These are phyloP conservation scores for Pleurotus pulmonarius DNA, from an alignment of 768 basidiomycete species.

Conservation along the genomic window DNA sequence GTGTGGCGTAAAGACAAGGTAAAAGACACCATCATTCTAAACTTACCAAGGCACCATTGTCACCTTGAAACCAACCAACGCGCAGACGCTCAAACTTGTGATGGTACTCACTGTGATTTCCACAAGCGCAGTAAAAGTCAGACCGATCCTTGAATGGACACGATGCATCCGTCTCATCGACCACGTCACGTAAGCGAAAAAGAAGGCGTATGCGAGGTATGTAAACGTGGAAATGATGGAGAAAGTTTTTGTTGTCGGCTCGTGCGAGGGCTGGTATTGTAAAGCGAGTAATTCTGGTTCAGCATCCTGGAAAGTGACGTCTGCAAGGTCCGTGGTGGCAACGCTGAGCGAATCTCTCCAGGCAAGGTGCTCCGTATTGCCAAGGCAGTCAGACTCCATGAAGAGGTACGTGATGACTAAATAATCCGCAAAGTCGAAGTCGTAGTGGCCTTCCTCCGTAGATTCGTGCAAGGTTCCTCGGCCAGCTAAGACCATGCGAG, in stretches of 20 bases:
- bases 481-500: slow-evolving; percentile 76
- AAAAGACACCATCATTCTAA: background rate
- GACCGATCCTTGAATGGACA: slow-evolving; percentile 86
- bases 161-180: slow-evolving; percentile 75
- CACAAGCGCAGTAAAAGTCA: slow-evolving; percentile 90
- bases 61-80: slow-evolving; percentile 82
- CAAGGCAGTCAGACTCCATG: slow-evolving; percentile 67
- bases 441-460: slow-evolving; percentile 25
- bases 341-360: slow-evolving; percentile 57
- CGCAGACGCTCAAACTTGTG: slow-evolving; percentile 90
- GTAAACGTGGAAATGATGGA: slow-evolving; percentile 67
- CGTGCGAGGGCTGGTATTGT: slow-evolving; percentile 46
- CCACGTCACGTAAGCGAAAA: slow-evolving; percentile 72
- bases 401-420: slow-evolving; percentile 84
- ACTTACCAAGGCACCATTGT: slow-evolving; percentile 87
- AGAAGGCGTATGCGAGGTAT: slow-evolving; percentile 72
- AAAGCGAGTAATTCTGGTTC: slow-evolving; percentile 30
- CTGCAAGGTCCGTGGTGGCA: slow-evolving; percentile 31
- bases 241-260: slow-evolving; percentile 42
- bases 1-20: slow-evolving; percentile 7
- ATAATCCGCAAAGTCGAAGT: slow-evolving; percentile 61
- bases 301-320: slow-evolving; percentile 42
- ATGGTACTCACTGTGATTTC: slow-evolving; percentile 92
- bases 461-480: slow-evolving; percentile 51
- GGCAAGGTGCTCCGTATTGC: slow-evolving; percentile 52